Evolutionary conservation across 768 basidiomycete species (phyloP).

Genomic region (Coprinellus micaceus): DNA sequence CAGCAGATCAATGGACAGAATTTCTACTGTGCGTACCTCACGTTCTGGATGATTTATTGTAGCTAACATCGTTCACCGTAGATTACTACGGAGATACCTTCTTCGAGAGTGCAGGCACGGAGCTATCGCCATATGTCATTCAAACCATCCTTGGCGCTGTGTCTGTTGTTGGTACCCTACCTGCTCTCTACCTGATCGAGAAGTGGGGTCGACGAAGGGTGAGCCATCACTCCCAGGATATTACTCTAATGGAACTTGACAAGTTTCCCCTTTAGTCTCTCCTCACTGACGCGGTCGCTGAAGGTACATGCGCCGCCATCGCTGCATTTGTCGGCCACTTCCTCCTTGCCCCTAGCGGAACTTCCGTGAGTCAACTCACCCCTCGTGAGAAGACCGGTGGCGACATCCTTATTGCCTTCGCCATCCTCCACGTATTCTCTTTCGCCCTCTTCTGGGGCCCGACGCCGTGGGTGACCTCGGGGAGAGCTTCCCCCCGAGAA

Average conservation of each 20-base stretch:
- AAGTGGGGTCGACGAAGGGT: conserved; percentile 69
- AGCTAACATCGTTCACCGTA: conserved; percentile 19
- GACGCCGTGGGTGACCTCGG: conserved; percentile 45
- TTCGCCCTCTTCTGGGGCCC: conserved; percentile 78
- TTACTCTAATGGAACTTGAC: neutral
- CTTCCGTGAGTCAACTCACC: conserved; percentile 45
- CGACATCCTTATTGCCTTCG: conserved; percentile 68
- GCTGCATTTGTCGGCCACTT: conserved; percentile 73
- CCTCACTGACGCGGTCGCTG: conserved; percentile 56
- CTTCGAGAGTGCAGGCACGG: conserved; percentile 70
- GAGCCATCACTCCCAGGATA: conserved; percentile 11
- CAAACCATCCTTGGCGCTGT: conserved; percentile 74
- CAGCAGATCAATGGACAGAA: conserved; percentile 81
- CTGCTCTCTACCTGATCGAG: too few species aligned
- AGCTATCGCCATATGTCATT: conserved; percentile 69
- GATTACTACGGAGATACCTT: conserved; percentile 81
- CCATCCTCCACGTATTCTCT: conserved; percentile 69
- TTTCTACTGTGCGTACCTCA: conserved; percentile 58
- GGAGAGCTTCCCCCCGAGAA: conserved; percentile 78
- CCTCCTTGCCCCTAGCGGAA: conserved; percentile 52
- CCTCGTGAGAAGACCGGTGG: conserved; percentile 53
- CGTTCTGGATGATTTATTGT: neutral
- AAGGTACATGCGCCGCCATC: conserved; percentile 61
- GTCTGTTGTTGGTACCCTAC: conserved; percentile 69
- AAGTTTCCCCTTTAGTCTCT: conserved; percentile 42